Percentiles rank a stretch among this genome's conserved stretches.
Conservation (phyloP, 2,329 filamentous ascomycete genomes). For the Geosmithia morbida region DNA sequence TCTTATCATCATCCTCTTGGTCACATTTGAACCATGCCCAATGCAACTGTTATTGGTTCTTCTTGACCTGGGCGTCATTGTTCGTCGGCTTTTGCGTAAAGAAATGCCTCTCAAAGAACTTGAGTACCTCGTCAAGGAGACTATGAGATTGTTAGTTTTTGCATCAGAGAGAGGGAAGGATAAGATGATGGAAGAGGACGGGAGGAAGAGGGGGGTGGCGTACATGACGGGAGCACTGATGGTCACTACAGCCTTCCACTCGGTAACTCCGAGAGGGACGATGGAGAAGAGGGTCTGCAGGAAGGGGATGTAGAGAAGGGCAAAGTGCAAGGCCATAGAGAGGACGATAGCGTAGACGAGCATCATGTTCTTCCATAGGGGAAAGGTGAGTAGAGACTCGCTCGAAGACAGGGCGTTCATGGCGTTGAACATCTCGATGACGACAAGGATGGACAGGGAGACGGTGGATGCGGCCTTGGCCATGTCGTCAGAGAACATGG, state of each 20-base stretch:
- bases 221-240: constrained; percentile 90
- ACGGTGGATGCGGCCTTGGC: constrained; percentile 86
- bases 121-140: constrained; percentile 72
- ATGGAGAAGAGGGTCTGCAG: constrained; percentile 85
- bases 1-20: constrained; percentile 3
- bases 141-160: constrained; percentile 24
- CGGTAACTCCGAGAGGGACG: constrained; percentile 65
- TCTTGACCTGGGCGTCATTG: constrained; percentile 30
- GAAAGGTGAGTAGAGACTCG: constrained; percentile 84
- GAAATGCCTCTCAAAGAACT: constrained; percentile 56
- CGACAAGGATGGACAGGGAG: constrained; percentile 80
- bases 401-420: constrained; percentile 96
- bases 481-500: constrained; percentile 79
- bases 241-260: constrained; percentile 82
- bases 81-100: constrained; percentile 39
- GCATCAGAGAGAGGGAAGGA: constrained; percentile 1
- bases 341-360: constrained; percentile 87
- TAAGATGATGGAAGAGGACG: not conserved
- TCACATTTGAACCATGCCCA: not conserved
- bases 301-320: constrained; percentile 80
- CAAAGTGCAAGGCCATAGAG: constrained; percentile 92
- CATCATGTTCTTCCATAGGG: constrained; percentile 98
- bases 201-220: constrained; percentile 31
- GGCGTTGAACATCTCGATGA: constrained; percentile 99
- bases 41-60: constrained; percentile 28